These are phyloP conservation scores for Venturia asperata DNA, from an alignment of 2,329 filamentous ascomycete species.

Conservation along the genomic window DNA sequence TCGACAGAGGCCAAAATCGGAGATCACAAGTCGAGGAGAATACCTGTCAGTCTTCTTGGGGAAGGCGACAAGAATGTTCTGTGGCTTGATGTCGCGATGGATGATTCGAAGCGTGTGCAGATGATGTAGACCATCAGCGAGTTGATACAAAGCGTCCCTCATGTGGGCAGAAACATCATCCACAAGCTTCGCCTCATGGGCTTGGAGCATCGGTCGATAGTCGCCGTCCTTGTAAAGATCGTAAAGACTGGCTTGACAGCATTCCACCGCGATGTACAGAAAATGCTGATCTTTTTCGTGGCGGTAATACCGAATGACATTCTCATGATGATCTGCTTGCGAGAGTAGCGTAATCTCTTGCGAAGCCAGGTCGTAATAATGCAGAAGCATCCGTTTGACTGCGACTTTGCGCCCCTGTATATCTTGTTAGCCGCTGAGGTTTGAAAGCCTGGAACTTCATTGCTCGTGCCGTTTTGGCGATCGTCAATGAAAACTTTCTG, in stretches of 20 bases:
- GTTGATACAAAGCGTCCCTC: conserved; percentile 75
- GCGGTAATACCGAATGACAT: conserved; percentile 94
- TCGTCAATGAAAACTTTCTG: background rate
- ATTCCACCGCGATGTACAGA: conserved; percentile 90
- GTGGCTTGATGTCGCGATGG: conserved; percentile 92
- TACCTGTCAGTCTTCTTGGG: conserved; percentile 61
- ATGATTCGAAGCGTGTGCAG: conserved; percentile 90
- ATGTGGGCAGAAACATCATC: conserved; percentile 67
- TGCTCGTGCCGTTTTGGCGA: background rate
- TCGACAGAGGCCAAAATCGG: conserved; percentile 96
- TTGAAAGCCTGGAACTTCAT: background rate
- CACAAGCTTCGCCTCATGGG: conserved; percentile 60
- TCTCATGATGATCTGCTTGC: conserved; percentile 91
- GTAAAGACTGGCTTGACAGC: conserved; percentile 87
- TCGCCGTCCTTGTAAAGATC: conserved; percentile 71
- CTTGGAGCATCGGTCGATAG: conserved; percentile 37
- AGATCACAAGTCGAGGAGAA: conserved; percentile 80
- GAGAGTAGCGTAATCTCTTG: conserved; percentile 86
- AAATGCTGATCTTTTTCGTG: conserved; percentile 85
- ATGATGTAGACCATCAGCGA: conserved; percentile 81
- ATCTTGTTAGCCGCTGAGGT: background rate
- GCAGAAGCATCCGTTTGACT: conserved; percentile 92
- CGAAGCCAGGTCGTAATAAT: conserved; percentile 91
- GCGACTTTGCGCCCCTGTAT: conserved; percentile 71
- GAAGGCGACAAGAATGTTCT: conserved; percentile 83